Conservation (phyloP, 495 filamentous ascomycete species). For the Aspergillus nanangensis region DNA sequence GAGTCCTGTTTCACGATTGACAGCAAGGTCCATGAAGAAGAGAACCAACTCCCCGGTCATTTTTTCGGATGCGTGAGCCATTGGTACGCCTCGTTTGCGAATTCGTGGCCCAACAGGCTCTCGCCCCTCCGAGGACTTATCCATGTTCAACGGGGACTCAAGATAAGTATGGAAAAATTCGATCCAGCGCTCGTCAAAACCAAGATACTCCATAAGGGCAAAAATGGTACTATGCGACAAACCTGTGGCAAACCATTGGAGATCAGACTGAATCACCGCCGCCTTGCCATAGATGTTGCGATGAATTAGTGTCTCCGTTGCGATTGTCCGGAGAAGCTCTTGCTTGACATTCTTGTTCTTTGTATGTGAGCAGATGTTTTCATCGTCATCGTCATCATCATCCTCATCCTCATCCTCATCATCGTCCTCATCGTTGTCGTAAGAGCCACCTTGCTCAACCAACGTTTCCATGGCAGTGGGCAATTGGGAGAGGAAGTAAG, state of each 20-base stretch:
- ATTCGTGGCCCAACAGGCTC: constrained; percentile 28
- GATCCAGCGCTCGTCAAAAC: constrained; percentile 47
- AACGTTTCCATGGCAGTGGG: constrained; percentile 14
- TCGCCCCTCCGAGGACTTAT: constrained; percentile 25
- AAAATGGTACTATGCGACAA: constrained; percentile 54
- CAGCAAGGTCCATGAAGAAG: constrained; percentile 55
- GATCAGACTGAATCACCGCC: constrained; percentile 51
- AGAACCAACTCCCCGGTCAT: constrained; percentile 50
- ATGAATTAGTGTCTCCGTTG: constrained; percentile 50
- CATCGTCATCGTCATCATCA: constrained; percentile 11
- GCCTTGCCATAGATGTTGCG: constrained; percentile 46
- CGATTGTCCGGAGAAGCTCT: constrained; percentile 49
- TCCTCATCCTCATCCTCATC: constrained; percentile 17
- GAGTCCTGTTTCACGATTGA: constrained; percentile 49
- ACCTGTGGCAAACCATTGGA: constrained; percentile 43
- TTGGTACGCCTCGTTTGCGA: constrained; percentile 46
- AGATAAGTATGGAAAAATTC: constrained; percentile 54
- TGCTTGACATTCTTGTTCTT: constrained; percentile 44
- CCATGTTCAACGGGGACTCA: constrained; percentile 47
- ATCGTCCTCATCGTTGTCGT: constrained; percentile 10
- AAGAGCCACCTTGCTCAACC: constrained; percentile 6
- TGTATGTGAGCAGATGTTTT: background rate
- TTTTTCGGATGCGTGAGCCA: constrained; percentile 49
- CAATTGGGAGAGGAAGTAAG: constrained; percentile 43
- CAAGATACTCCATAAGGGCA: constrained; percentile 46